Base-by-base conservation (phyloP, 306 rosid species). In the Cicer pinnatifidum region DNA sequence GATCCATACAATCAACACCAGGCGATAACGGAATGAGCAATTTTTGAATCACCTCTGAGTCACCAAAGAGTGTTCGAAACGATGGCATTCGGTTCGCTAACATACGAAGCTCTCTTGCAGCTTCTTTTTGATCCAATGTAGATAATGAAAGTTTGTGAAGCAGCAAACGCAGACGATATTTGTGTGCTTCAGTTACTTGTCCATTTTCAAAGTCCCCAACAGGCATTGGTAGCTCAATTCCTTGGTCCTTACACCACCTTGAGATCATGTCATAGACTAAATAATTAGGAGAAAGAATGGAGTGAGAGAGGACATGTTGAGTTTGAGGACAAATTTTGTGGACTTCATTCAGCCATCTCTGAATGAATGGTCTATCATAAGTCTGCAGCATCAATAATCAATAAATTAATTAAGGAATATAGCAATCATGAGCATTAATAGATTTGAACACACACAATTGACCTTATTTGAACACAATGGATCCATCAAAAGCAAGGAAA, bases 261-360 rank as follows among this genome's bases (percentile, higher is more conserved):
- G 73, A 59, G 82, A 92, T 90, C 88, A 90, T 81, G 63, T 75
- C 83, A 41, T 40, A 80, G 41, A 92, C 88, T 80, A 90, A 81
- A 68, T 66, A 61, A 82, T 90, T 90, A 13, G 92, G 89, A 56
- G 86, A 85, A 6, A 92, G 84, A 23, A 72, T 62, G 1, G 85
- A 47, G 40, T 85, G 90, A 33, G 84, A 52, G 51, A 92, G 88
- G 11, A 88, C 88, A 76, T 83, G 88, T 59, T 83, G 87, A 6
- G 96, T 85, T 73, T 73, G 86, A 52, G 98, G 98, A 66, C 98
- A 92, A 33, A 82, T 85, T 69, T 52, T 46, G 80, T 83, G 82
- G 15, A 90, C 92, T 77, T 92, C 91, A 48, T 81, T 77, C 78
- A 92, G 78, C 98, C 92, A 90, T 69, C 88, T 81, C 64, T 88